Evolutionary conservation across 2,329 filamentous ascomycete genomes (phyloP), one percentile per base, ranked within the genome.

Genomic region (Reticulascus tulasneorum): DNA sequence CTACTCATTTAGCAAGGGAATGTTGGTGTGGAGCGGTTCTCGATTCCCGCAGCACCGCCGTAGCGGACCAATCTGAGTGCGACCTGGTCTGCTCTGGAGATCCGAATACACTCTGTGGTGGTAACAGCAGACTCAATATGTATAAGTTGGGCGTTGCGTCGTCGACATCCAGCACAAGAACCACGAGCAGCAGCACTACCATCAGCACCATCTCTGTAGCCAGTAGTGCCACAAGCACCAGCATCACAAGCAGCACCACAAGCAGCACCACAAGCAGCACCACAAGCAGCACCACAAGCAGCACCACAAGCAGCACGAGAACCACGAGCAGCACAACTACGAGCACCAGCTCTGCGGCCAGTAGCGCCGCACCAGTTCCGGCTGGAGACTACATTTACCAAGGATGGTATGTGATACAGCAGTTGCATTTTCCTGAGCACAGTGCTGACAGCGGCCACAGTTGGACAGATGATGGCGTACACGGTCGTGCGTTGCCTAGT

Each of bases 21-120:
- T 44, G 31, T 30, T 42, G 40, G 27, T 71, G 67, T 46, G 67
- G 65, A 12, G 55, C 46, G 33, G 41, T 40, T 9, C 49, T 69
- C 22, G 54, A 62, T n/a, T 39, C 55, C 4, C 53, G 53, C 19
- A 52, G 60, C 20, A 38, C 51, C 34, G 43, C 54, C 10, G 36
- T 60, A 27, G 51, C 52, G 8, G 39, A 53, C 12, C 54, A 57
- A 26, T 40, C 57, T 18, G 56, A 62, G 42, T 71, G 66, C 52
- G 62, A 49, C 38, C 60, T 59, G 37, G 38, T 59, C 13, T 71
- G 67, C 47, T 55, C 54, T 2, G 66, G 66, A 20, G 54, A 66
- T 41, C 42, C 49, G 15, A 61, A 53, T 6, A 54, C 69, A 48
- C 47, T 62, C 17, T 71, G 67, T 41, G 67, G 66, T 30, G 66